Evolutionary conservation across 768 basidiomycete species (phyloP).

Genomic region (Mycena kentingensis): DNA sequence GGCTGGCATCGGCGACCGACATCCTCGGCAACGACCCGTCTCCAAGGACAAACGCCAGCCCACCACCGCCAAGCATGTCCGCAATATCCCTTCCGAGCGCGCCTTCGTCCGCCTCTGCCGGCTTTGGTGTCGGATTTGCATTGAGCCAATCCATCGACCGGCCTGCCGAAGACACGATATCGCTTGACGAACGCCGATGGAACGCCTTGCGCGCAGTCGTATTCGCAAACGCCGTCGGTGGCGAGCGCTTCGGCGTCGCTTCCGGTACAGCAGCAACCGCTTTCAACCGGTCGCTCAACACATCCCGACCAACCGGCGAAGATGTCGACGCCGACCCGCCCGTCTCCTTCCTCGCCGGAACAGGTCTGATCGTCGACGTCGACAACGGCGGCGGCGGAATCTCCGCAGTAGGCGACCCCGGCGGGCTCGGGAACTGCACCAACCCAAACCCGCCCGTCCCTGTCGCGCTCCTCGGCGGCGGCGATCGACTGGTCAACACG

Average conservation of each 20-base stretch:
- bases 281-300: constrained; percentile 44
- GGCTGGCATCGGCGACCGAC: constrained; percentile 7
- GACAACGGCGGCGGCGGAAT: constrained; percentile 11
- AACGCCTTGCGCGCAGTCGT: constrained; percentile 13
- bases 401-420: constrained; percentile 13
- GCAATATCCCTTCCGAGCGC: constrained; percentile 46
- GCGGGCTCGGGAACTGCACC: constrained; percentile 20
- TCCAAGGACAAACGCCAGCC: constrained; percentile 42
- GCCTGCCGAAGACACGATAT: constrained; percentile 14
- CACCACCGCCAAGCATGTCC: constrained; percentile 45
- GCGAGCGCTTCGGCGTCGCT: background rate
- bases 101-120: constrained; percentile 21
- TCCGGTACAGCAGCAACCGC: constrained; percentile 35
- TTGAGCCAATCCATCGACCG: constrained; percentile 4
- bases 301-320: constrained; percentile 34
- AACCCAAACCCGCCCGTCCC: constrained; percentile 3
- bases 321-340: constrained; percentile 2
- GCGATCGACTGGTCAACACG: constrained; percentile 20
- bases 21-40: constrained; percentile 35
- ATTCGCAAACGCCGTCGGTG: constrained; percentile 5
- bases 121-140: constrained; percentile 17
- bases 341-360: constrained; percentile 9
- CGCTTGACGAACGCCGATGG: constrained; percentile 26
- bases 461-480: constrained; percentile 6
- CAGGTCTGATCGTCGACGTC: constrained; percentile 22